A percentile compares a stretch with the other conserved stretches of the same genome.
phyloP scores from a whole-genome alignment of 202 grass and related monocot genomes.

The Setaria viridis region DNA sequence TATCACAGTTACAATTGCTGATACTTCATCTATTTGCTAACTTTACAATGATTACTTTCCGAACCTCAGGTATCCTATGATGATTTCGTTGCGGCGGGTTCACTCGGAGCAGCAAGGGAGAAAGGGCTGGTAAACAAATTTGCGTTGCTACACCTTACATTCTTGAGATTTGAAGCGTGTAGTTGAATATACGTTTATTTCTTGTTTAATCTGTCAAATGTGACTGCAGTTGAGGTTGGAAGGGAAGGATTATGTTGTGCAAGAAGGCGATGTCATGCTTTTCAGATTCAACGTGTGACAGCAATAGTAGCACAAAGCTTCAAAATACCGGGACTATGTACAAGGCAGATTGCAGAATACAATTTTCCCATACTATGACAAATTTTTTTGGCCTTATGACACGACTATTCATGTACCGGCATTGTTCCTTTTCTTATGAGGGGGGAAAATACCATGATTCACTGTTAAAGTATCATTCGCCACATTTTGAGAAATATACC shows the following conservation, averaged over 20 bases:
- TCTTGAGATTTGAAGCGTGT: not conserved
- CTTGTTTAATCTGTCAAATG: constrained; percentile 29
- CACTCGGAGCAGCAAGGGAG: constrained; percentile 87
- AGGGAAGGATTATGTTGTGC: constrained; percentile 92
- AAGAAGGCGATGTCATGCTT: constrained; percentile 98
- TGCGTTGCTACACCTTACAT: not conserved
- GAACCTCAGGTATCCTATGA: constrained; percentile 77
- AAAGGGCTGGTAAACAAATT: constrained; percentile 86
- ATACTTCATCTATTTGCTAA: constrained; percentile 10
- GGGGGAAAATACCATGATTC: not conserved
- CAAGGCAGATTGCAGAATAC: constrained; percentile 18
- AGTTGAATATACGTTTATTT: constrained; percentile 15
- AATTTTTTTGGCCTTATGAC: constrained; percentile 12
- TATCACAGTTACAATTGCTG: not conserved
- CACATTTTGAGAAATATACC: not conserved
- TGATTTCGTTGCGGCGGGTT: constrained; percentile 83
- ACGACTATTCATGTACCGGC: constrained; percentile 19
- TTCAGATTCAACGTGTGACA: constrained; percentile 94
- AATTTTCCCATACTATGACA: constrained; percentile 11
- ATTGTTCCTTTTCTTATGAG: not conserved
- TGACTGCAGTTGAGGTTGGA: constrained; percentile 79
- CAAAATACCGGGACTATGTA: constrained; percentile 20
- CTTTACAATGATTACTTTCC: constrained; percentile 24
- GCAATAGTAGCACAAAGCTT: not conserved
- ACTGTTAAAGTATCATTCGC: not conserved